phyloP scores from a whole-genome alignment of 805 yeast species.

The Pichia gijzeniarum region DNA sequence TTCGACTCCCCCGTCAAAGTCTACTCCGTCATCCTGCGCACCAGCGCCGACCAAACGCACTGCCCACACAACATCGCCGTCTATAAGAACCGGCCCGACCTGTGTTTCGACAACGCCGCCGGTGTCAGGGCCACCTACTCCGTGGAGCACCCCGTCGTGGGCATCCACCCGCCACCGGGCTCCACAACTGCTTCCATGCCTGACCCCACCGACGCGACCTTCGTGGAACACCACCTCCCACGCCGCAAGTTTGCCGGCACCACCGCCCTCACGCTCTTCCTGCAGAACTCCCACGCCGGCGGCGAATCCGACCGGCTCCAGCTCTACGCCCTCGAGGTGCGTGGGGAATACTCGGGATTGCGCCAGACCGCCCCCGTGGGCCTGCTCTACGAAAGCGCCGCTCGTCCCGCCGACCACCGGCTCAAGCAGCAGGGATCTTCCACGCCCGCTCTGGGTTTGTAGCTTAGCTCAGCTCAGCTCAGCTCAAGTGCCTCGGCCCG shows the following conservation, averaged over 20 bases:
- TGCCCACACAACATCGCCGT: constrained; percentile 69
- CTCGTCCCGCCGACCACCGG: constrained; percentile 82
- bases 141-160: neutral
- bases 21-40: constrained; percentile 62
- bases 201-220: constrained; percentile 36
- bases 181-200: too few relatives aligned
- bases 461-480: too few relatives aligned
- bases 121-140: constrained; percentile 16
- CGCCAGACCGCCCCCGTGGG: constrained; percentile 45
- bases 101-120: constrained; percentile 67
- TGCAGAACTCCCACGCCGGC: constrained; percentile 55
- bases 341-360: constrained; percentile 56
- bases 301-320: neutral
- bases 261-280: constrained; percentile 57
- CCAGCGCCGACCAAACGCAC: constrained; percentile 38
- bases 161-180: neutral
- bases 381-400: constrained; percentile 81
- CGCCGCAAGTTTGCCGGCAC: constrained; percentile 68
- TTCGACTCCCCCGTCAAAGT: constrained; percentile 60
- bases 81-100: constrained; percentile 58
- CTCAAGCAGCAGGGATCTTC: neutral
- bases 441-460: too few relatives aligned
- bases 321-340: constrained; percentile 59
- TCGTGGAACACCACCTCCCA: constrained; percentile 79
- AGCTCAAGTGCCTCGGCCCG: too few relatives aligned